Base-by-base conservation (phyloP, 2,329 filamentous ascomycete species). In the Aspergillus sp. region DNA sequence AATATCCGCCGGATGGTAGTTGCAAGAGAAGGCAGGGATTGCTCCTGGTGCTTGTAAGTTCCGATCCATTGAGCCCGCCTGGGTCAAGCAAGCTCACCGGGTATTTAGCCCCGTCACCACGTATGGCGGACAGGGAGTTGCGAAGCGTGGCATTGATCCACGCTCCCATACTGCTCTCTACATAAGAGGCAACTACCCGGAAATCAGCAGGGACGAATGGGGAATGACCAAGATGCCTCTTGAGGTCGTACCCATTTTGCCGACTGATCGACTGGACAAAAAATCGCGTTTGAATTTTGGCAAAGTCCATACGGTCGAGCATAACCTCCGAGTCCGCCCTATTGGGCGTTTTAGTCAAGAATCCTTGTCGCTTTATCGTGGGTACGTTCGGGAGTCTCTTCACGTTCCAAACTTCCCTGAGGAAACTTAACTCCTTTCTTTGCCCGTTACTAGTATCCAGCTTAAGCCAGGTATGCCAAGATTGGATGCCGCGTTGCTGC, bases 321-420 rank as follows among this genome's bases (percentile, higher is more conserved):
- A 71, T 45, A 71, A 73, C 44, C 55, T 70, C 34, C 71, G 67
- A 44, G 67, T 70, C 1, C 64, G 66, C 19, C 58, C 69, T 1
- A 52, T 73, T 4, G 71, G 71, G 0, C 50, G 47, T 7, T 59
- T 73, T 3, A 54, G 52, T 4, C 10, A 45, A 1, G n/a, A 44
- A 3, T 63, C 65, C 5, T 56, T 47, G 10, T 28, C 9, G 30
- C 10, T 33, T 34, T 34, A n/a, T 12, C 34, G 34, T 36, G 8
- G 34, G 34, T 7, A 12, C 3, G 7, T 36, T 5, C n/a, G 34
- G 9, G 33, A 9, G 9, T 34, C 7, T 34, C 7, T n/a, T 34
- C n/a, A 8, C 30, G 30, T 3, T 33, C 30, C 7, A 33, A 19
- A 19, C 19, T 19, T 19, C 19, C 19, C 19, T 19, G 19, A 19